A percentile compares a stretch with the other conserved stretches of the same genome.
These are phyloP conservation scores for Candida arabinofermentans DNA, from an alignment of 805 yeast genomes.

Conservation along the genomic window DNA sequence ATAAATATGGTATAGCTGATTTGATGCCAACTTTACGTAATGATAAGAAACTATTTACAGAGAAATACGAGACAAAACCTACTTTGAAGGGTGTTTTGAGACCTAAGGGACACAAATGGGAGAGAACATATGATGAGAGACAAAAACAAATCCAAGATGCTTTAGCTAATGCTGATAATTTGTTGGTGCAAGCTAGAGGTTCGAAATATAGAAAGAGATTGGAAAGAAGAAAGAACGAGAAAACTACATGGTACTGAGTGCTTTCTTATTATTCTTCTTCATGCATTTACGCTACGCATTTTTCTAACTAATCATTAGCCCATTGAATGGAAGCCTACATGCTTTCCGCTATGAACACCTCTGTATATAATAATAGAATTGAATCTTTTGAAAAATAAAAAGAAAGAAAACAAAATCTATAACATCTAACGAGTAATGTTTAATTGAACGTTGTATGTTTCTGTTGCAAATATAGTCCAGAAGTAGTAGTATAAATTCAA, in stretches of 20 bases:
- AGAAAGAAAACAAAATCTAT: too few relatives aligned
- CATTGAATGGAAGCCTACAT: too few relatives aligned
- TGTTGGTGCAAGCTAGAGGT: conserved; percentile 63
- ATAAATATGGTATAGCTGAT: conserved; percentile 73
- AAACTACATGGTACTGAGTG: conserved; percentile 34
- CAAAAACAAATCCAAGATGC: conserved; percentile 62
- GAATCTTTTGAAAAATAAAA: too few relatives aligned
- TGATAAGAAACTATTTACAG: conserved; percentile 68
- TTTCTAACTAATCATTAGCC: too few relatives aligned
- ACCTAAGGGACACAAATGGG: conserved; percentile 82
- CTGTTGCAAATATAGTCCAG: too few relatives aligned
- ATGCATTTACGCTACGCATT: too few relatives aligned
- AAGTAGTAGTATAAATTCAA: too few relatives aligned
- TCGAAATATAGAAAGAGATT: conserved; percentile 40
- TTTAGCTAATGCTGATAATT: conserved; percentile 59
- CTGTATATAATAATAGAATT: too few relatives aligned
- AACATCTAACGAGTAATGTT: too few relatives aligned
- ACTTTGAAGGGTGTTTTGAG: conserved; percentile 71
- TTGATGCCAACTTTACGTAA: conserved; percentile 65
- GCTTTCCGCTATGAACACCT: too few relatives aligned
- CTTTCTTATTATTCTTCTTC: not conserved
- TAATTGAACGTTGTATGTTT: too few relatives aligned
- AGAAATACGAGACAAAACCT: conserved; percentile 65
- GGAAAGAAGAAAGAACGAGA: conserved; percentile 37
- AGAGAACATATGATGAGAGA: conserved; percentile 59